Percentiles rank a stretch among this genome's conserved stretches.
These are phyloP conservation scores for Salicornia ramosissima DNA, from an alignment of 148 eudicot genomes.

Conservation along the genomic window DNA sequence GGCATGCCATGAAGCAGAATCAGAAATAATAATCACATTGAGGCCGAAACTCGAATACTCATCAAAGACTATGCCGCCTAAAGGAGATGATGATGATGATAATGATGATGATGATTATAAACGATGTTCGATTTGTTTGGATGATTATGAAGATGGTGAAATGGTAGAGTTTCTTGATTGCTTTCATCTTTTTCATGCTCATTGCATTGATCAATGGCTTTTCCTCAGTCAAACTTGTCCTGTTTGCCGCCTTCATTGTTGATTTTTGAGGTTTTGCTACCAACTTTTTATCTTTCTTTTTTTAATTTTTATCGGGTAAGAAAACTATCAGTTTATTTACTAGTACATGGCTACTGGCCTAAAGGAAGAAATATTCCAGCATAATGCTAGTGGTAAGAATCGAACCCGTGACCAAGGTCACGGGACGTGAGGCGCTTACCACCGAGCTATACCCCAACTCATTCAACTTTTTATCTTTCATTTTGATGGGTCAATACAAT, in stretches of 20 bases:
- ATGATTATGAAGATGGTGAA: conserved; percentile 30
- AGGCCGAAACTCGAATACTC: conserved; percentile 22
- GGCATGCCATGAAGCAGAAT: conserved; percentile 11
- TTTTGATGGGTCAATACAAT: too few species aligned
- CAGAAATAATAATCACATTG: background rate
- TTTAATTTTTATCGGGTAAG: too few species aligned
- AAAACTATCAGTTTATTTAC: too few species aligned
- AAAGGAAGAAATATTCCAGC: too few species aligned
- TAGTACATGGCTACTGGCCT: too few species aligned
- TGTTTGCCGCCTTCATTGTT: conserved; percentile 34
- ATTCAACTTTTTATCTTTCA: too few species aligned
- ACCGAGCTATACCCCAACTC: too few species aligned
- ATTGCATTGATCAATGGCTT: conserved; percentile 64
- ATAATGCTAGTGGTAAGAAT: too few species aligned
- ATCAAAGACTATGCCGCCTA: conserved; percentile 21
- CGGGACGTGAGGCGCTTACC: too few species aligned
- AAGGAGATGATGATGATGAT: conserved; percentile 22
- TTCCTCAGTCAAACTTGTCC: conserved; percentile 43
- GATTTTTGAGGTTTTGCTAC: background rate
- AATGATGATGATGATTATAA: conserved; percentile 23
- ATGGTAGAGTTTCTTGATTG: conserved; percentile 32
- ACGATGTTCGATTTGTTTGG: conserved; percentile 29
- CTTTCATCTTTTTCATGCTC: conserved; percentile 44
- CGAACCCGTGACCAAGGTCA: too few species aligned
- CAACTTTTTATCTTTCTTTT: too few species aligned